Evolutionary conservation across 2,329 filamentous ascomycete genomes (phyloP), one percentile per base, ranked within the genome.

Genomic region (Canariomyces notabilis): DNA sequence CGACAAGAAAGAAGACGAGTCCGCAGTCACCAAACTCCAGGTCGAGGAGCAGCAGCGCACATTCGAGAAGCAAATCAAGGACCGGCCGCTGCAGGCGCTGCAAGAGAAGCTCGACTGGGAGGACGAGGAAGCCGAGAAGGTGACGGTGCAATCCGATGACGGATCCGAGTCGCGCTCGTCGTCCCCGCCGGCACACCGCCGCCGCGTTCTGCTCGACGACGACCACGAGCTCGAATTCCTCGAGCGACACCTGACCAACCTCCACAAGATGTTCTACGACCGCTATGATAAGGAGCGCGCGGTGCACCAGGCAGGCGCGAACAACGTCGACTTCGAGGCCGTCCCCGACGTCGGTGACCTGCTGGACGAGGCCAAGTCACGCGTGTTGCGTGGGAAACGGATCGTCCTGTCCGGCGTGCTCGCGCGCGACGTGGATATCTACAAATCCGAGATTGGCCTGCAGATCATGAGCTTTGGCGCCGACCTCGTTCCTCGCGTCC

Each of bases 351-450:
- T 95, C 22, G 90, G 89, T 47, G 72, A 77, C 36, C 82, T 96
- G n/a, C 84, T 98, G 68, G 85, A 88, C 32, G 69, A 76, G 37
- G 80, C 97, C 62, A 97, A 97, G 70, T 71, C 75, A 1, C 76
- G 76, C 44, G 85, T 94, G 2, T 79, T 98, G 1, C 77, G 76
- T 18, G 86, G 83, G 12, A 80, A 87, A 9, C 80, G 83, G 5
- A 79, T 98, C 47, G 90, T 95, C 5, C 84, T 97, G 54, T 95
- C 91, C 0, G 93, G 93, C 0, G 83, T 98, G 2, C 82, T 97
- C 2, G 90, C 90, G 0, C 71, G 95, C 1, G 87, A 87, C 5
- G 79, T 85, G 31, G 83, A 91, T 57, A 81, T 91, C 26, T 79
- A 86, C 47, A 80, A 77, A 50, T 89, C 89, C 2, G 93, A 98